phyloP scores from a whole-genome alignment of 371 early-diverging fungal genomes.

The Choanephora cucurbitarum region DNA sequence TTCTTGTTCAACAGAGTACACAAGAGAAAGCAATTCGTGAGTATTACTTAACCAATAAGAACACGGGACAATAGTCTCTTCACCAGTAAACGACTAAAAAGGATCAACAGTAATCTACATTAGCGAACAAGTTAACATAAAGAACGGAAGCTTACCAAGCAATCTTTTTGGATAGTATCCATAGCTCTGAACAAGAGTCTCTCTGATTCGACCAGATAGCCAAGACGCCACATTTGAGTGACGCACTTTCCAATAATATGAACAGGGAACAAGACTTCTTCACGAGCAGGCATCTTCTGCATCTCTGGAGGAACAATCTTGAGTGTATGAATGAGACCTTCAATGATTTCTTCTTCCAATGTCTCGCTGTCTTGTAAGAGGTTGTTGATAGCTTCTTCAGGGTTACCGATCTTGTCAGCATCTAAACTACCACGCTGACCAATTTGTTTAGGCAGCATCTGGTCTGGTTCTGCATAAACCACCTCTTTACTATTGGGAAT shows the following conservation, averaged over 20 bases:
- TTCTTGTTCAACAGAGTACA: conserved; percentile 48
- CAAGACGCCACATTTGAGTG: conserved; percentile 87
- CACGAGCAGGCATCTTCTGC: conserved; percentile 75
- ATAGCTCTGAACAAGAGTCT: conserved; percentile 83
- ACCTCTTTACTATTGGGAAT: conserved; percentile 19
- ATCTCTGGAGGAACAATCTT: conserved; percentile 87
- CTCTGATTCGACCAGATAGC: conserved; percentile 79
- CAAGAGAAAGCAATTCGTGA: conserved; percentile 82
- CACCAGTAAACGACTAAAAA: conserved; percentile 41
- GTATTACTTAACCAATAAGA: conserved; percentile 95
- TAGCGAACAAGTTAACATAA: too few relatives aligned
- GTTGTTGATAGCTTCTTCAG: conserved; percentile 50
- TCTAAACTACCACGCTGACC: conserved; percentile 36
- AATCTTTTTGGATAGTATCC: conserved; percentile 80
- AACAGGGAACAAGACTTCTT: conserved; percentile 93
- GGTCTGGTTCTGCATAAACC: conserved; percentile 41
- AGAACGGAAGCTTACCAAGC: conserved; percentile 49
- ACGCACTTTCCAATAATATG: conserved; percentile 87
- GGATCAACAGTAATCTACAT: too few relatives aligned
- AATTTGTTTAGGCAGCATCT: conserved; percentile 49
- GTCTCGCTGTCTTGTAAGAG: conserved; percentile 30
- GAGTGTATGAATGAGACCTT: conserved; percentile 83
- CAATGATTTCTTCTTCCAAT: conserved; percentile 86
- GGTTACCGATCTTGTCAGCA: conserved; percentile 39
- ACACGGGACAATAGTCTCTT: conserved; percentile 66